Evolutionary conservation across 208 protist species (phyloP).

Genomic region (Porcisia deanei): DNA sequence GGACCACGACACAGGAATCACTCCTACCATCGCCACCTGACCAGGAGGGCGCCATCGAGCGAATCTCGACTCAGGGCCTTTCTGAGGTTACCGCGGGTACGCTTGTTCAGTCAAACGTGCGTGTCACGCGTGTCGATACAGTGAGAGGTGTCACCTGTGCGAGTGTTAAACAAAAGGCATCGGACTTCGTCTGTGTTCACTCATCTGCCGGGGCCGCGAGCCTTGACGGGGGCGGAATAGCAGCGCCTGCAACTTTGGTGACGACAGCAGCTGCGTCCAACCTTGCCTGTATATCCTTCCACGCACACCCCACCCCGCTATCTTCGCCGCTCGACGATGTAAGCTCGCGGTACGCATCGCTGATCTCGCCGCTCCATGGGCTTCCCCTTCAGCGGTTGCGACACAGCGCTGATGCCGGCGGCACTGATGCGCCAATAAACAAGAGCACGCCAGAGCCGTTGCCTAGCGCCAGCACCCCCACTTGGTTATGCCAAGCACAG

Average conservation of each 20-base stretch:
- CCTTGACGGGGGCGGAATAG: background rate
- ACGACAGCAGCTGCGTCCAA: background rate
- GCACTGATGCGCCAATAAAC: background rate
- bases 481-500: background rate
- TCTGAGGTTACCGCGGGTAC: background rate
- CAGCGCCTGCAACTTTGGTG: background rate
- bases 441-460: background rate
- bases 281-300: background rate
- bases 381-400: background rate
- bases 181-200: background rate
- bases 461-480: constrained; percentile 1
- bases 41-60: background rate
- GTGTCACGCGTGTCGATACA: background rate
- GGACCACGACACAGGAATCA: background rate
- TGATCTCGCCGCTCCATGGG: background rate
- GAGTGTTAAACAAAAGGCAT: background rate
- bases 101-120: background rate
- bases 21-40: background rate
- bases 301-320: background rate
- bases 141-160: background rate
- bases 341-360: background rate
- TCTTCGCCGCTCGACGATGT: background rate
- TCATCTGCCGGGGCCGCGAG: background rate
- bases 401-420: constrained; percentile 3
- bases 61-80: background rate